Base-by-base conservation (phyloP, 768 basidiomycete species). In the Leccinum olivaceopallidum region DNA sequence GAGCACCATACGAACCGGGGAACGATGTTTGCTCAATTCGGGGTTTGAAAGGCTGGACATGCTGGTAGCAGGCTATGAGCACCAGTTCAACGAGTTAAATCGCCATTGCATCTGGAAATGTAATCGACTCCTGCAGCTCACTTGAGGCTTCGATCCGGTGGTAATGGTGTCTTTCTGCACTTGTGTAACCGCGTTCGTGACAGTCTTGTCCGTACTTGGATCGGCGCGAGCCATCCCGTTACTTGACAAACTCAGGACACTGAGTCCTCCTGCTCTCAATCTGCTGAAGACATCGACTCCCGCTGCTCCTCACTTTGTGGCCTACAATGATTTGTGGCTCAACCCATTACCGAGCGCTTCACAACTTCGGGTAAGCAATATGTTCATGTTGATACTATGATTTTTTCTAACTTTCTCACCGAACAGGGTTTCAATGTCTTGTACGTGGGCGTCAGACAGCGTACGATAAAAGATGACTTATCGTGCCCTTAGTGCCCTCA, bases 61-160 rank as follows among this genome's bases (percentile, higher is more conserved):
- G 90, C 72, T 94, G 4, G 86, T 92, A 4, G 88, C 88, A 36
- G 89, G 91, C 1, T 90, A 94, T 66, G 89, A 94, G 68, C 85
- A 87, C 61, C 81, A 89, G 55, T 87, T 91, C 71, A 85, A 85
- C 67, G 91, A 94, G 61, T 69, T 64, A 34, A 62, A 64, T 42
- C 16, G 28, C 28, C 58, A 28, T 53, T 20, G 24, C 30, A 30
- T 57, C 36, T 10, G 28, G 22, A 14, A 7, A 51, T 16, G 20
- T 16, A 53, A 53, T 49, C 34, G 44, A 50, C 53, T 42, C 52
- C 56, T 44, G 1, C 58, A 58, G 26, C 62, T 54, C 55, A 10
- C 37, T 34, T 30, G 7, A 52, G 50, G 37, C 28, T 36, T 63
- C 16, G 8, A 26, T 39, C 28, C 22, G 30, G 28, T 5, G 22